Base-by-base conservation (phyloP, 1,284 basidiomycete species). In the Cutaneotrichosporon sp. region DNA sequence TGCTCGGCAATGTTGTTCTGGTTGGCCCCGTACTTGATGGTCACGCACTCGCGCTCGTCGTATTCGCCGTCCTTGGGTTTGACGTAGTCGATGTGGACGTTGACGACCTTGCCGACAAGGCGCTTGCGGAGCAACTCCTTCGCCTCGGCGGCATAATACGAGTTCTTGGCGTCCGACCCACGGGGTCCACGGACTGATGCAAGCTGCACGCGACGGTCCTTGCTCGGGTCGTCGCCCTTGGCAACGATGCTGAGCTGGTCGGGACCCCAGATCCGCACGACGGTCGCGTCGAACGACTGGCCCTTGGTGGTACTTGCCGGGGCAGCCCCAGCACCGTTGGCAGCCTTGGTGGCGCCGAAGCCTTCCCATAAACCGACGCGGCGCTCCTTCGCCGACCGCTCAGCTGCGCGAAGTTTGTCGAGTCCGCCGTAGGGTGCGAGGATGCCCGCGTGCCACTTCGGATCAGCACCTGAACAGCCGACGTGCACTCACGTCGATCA, bases 371-470 rank as follows among this genome's bases (percentile, higher is more conserved):
- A 79, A 57, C 81, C 85, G 1, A 82, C 70, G 38, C 85, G 82
- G 72, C 85, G 88, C 63, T 91, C 88, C 73, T 91, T 93, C 19
- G 92, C 93, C 16, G 69, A 47, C 66, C 82, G 86, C 75, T 97
- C 94, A 1, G 90, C 88, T 3, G 84, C 82, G 37, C 93, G 84
- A 26, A 96, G 80, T 34, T 83, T 82, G 67, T 93, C 89, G 82
- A 94, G 90, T 14, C 83, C 84, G 27, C 88, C 86, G 56, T 80
- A 78, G 55, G 80, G 80, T 2, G 88, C 83, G 35, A 98, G 83
- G 81, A 97, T 88, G 29, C 93, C 94, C 12, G 92, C 92, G 72
- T 98, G 94, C 93, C 94, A 97, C 70, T 71, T n/a, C n/a, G 42
- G 8, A 4, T 43, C 50, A 22, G 45, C 33, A 32, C 38, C 22